phyloP scores from a whole-genome alignment of 2,329 filamentous ascomycete genomes.

The Sarocladium oryzae region DNA sequence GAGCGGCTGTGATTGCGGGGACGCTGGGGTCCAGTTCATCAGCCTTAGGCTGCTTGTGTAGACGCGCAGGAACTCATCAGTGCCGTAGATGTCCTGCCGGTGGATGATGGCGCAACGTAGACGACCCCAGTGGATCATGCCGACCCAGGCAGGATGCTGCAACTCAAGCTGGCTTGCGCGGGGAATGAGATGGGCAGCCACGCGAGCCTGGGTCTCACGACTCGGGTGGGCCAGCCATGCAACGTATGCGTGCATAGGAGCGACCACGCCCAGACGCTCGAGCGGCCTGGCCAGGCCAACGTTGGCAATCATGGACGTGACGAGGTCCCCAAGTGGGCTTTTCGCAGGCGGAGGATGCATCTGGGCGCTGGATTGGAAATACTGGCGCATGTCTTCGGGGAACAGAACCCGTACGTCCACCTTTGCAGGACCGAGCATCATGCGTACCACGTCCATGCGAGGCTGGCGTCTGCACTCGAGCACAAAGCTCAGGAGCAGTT shows the following conservation, averaged over 20 bases:
- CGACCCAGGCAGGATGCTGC: slow-evolving; percentile 26
- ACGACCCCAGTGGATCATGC: slow-evolving; percentile 25
- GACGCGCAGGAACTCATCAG: slow-evolving; percentile 27
- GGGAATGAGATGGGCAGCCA: slow-evolving; percentile 19
- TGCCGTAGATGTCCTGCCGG: slow-evolving; percentile 29
- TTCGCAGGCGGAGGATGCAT: slow-evolving; percentile 17
- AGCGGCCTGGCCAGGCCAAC: slow-evolving; percentile 21
- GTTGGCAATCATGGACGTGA: slow-evolving; percentile 23
- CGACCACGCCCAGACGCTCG: slow-evolving; percentile 26
- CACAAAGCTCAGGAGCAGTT: slow-evolving; percentile 28
- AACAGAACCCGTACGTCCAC: slow-evolving; percentile 28
- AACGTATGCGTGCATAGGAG: slow-evolving; percentile 24
- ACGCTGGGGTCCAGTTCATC: slow-evolving; percentile 25
- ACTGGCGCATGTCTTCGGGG: slow-evolving; percentile 19
- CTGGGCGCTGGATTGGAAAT: background rate
- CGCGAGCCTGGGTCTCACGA: slow-evolving; percentile 20
- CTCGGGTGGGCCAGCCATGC: slow-evolving; percentile 25
- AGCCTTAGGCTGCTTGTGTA: slow-evolving; percentile 27
- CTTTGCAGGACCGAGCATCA: slow-evolving; percentile 25
- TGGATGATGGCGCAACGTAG: slow-evolving; percentile 28
- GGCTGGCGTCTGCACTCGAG: slow-evolving; percentile 28
- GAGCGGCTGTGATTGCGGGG: background rate
- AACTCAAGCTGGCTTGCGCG: slow-evolving; percentile 21
- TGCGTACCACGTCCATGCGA: slow-evolving; percentile 19
- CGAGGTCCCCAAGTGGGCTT: slow-evolving; percentile 24